Base-by-base conservation (phyloP, 495 filamentous ascomycete genomes). In the Aspergillus bridgeri region DNA sequence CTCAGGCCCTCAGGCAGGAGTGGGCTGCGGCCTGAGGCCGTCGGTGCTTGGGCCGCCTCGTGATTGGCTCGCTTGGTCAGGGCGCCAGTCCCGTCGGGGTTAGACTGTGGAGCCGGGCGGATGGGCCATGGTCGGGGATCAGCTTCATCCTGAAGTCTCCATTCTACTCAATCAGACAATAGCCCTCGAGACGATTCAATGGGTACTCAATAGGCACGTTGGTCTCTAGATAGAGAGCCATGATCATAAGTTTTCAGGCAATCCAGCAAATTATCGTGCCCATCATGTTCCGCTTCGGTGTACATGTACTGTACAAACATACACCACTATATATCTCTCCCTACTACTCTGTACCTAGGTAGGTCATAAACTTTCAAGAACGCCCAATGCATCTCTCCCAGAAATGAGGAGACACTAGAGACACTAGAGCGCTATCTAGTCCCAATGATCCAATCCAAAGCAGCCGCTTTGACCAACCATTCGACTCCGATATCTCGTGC, bases 401-500 rank as follows among this genome's bases (percentile, higher is more conserved):
- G 33, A n/a, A n/a, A n/a, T n/a, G n/a, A n/a, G n/a, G n/a, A n/a
- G 27, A 29, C 3, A 3, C 27, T 29, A 9, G 9, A 38, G 33
- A 38, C 11, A 15, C 33, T 38, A 38, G 17, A 15, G 33, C 33
- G 33, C 33, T 3, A 9, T 15, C 27, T 29, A 9, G 27, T 9
- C 6, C 33, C 33, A 38, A 38, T 38, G 33, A 38, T 38, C 33
- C 33, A 38, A 38, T 38, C 33, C 17, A 13, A 38, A 52, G 38
- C 61, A 64, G 58, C 58, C 57, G 61, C 61, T 56, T 9, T 24
- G 47, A 42, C 54, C 54, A 56, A 51, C 61, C 61, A 60, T 59
- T 62, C 50, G 49, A 50, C 51, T 53, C 54, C 42, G 48, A 56
- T 55, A 51, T 42, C 42, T n/a, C 53, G 49, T 58, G 11, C 33